These are phyloP conservation scores for Trichoderma asperelloides DNA, from an alignment of 495 filamentous ascomycete species.

Conservation along the genomic window DNA sequence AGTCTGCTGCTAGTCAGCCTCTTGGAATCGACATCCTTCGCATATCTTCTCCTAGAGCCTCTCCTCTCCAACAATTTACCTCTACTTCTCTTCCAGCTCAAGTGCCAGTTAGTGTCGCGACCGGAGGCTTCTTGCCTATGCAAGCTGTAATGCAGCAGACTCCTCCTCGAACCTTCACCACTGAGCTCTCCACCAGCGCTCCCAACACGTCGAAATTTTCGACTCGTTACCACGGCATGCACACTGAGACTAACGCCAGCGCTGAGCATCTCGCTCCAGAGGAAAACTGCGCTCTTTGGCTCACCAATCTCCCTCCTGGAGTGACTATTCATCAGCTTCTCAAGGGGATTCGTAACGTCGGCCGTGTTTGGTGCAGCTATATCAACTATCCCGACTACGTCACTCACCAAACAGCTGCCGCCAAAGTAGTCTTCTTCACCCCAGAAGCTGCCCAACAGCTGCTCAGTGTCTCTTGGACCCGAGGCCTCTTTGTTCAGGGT, in stretches of 20 bases:
- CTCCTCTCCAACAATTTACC: background rate
- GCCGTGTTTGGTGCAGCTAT: constrained; percentile 28
- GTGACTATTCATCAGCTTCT: constrained; percentile 22
- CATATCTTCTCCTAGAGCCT: background rate
- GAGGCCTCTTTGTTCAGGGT: constrained; percentile 9
- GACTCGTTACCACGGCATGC: background rate
- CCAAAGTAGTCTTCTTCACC: constrained; percentile 33
- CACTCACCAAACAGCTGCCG: constrained; percentile 20
- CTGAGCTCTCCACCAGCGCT: background rate
- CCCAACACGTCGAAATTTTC: background rate
- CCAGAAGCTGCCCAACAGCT: constrained; percentile 14
- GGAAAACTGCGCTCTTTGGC: constrained; percentile 27
- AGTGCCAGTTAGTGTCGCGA: background rate
- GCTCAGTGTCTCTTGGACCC: background rate
- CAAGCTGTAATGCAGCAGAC: constrained; percentile 1
- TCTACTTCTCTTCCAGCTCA: background rate
- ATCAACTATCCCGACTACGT: constrained; percentile 22
- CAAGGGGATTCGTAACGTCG: constrained; percentile 19
- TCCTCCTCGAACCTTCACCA: background rate
- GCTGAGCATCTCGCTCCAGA: constrained; percentile 22
- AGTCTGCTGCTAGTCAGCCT: background rate
- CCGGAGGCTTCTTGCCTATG: background rate
- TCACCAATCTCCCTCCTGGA: constrained; percentile 23
- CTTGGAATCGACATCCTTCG: background rate
- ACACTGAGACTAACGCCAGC: constrained; percentile 3